Base-by-base conservation (phyloP, 805 yeast species). In the Starmerella etchellsii region DNA sequence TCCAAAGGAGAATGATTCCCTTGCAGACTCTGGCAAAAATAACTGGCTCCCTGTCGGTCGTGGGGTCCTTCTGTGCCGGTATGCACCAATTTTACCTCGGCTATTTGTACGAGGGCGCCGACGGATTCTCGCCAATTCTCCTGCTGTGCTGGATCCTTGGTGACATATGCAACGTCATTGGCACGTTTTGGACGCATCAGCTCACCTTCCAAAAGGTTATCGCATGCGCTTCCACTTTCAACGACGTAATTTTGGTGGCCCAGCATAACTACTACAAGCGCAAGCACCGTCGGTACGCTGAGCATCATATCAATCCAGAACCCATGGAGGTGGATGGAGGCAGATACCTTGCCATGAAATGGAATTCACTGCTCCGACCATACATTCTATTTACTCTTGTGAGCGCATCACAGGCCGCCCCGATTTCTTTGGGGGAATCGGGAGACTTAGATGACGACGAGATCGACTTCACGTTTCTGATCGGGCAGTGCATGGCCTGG, bases 41-140 rank as follows among this genome's bases (percentile, higher is more conserved):
- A 20, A 52, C 57, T 20, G 46, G 54, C 19, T 24, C 42, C 13
- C 25, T 54, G 3, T 51, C 61, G 13, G 53, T 58, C 7, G 39
- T 43, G 1, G 58, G 55, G 9, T 57, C 60, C 54, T 49, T 55
- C 13, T 23, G 39, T 9, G 60, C 62, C 9, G 59, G 61, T 14
- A 19, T 42, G 9, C 53, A 57, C 41, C 62, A 58, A 48, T 48
- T 56, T 16, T 53, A 42, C 24, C 43, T 53, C 14, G 50, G 54
- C 21, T 51, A 48, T 37, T 23, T 41, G n/a, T 45, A 46, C 29
- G 50, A 54, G 22, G 51, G 51, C 18, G 54, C 54, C 16, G 53
- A 54, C 23, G 60, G 61, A 19, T 57, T 58, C 49, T 47, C 54
- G 34, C 51, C 52, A 6, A 36, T 44, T 19, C 53, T 58, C 32